phyloP scores from a whole-genome alignment of 1,139 yeast species.

The Hyphopichia khmerensis region DNA sequence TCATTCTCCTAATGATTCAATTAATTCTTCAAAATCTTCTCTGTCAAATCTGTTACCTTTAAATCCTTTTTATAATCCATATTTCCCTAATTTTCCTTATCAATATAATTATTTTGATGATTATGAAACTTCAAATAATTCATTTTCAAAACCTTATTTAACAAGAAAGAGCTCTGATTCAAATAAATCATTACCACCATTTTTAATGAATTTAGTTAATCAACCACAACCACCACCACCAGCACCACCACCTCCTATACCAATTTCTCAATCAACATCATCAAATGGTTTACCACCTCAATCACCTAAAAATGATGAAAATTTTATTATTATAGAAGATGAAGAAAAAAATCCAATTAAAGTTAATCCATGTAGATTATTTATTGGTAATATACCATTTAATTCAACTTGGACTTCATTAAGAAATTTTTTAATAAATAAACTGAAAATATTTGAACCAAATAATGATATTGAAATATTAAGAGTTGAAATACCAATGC shows the following conservation, averaged over 20 bases:
- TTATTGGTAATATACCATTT: constrained; percentile 60
- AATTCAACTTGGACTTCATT: constrained; percentile 56
- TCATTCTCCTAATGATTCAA: background rate
- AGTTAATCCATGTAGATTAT: constrained; percentile 42
- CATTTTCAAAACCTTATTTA: background rate
- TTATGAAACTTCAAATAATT: constrained; percentile 3
- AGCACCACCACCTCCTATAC: too few species aligned
- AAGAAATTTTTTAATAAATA: constrained; percentile 42
- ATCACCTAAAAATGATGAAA: background rate
- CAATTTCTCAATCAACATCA: background rate
- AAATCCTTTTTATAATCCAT: constrained; percentile 4
- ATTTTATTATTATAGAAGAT: constrained; percentile 17
- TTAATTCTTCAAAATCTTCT: constrained; percentile 4
- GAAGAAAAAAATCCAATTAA: constrained; percentile 31
- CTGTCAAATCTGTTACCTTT: constrained; percentile 2
- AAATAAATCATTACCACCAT: constrained; percentile 22
- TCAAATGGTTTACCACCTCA: constrained; percentile 4
- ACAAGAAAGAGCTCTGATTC: constrained; percentile 6
- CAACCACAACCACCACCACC: too few species aligned
- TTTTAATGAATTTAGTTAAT: constrained; percentile 29
- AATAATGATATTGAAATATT: constrained; percentile 29
- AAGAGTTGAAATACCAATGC: constrained; percentile 59
- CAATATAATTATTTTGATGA: constrained; percentile 7
- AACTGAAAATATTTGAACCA: constrained; percentile 34
- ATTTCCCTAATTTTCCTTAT: constrained; percentile 4